Conservation (phyloP, 768 basidiomycete species). For the Suillus lakei region DNA sequence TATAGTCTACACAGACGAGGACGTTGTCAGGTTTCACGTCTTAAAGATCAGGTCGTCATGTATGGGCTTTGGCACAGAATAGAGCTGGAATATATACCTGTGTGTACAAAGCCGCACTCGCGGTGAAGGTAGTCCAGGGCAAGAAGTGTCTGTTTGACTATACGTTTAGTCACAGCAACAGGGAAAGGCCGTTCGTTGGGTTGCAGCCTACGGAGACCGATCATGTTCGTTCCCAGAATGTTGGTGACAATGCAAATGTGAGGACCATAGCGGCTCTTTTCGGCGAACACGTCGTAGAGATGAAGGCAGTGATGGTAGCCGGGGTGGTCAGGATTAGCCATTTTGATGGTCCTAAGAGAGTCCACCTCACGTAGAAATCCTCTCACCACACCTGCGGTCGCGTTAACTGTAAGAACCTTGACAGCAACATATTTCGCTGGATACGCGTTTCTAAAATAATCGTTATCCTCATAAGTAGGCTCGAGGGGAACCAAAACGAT, state of each 20-base stretch:
- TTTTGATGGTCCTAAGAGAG: slow-evolving; percentile 2
- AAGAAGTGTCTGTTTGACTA: slow-evolving; percentile 33
- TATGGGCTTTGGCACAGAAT: not conserved
- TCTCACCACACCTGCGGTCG: not conserved
- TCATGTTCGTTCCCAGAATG: slow-evolving; percentile 12
- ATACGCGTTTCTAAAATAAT: not conserved
- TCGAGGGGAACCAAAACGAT: not conserved
- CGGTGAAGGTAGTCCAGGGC: slow-evolving; percentile 34
- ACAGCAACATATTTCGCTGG: not conserved
- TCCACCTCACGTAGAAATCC: not conserved
- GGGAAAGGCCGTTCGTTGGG: not conserved
- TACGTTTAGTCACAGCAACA: slow-evolving; percentile 12
- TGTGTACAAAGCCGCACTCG: slow-evolving; percentile 13
- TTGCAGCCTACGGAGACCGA: slow-evolving; percentile 8
- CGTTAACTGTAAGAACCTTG: slow-evolving; percentile 1
- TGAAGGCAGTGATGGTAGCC: slow-evolving; percentile 15
- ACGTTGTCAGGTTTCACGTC: slow-evolving; percentile 30
- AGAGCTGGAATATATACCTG: not conserved
- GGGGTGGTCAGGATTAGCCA: slow-evolving; percentile 14
- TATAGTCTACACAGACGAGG: slow-evolving; percentile 13
- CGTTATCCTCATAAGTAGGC: not conserved
- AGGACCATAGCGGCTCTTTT: slow-evolving; percentile 17
- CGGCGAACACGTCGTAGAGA: slow-evolving; percentile 9
- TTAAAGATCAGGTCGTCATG: slow-evolving; percentile 7
- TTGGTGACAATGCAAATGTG: slow-evolving; percentile 18